Evolutionary conservation across 108 stramenopile species (phyloP), one percentile per base, ranked within the genome.

Genomic region (Nitzschia sp.): DNA sequence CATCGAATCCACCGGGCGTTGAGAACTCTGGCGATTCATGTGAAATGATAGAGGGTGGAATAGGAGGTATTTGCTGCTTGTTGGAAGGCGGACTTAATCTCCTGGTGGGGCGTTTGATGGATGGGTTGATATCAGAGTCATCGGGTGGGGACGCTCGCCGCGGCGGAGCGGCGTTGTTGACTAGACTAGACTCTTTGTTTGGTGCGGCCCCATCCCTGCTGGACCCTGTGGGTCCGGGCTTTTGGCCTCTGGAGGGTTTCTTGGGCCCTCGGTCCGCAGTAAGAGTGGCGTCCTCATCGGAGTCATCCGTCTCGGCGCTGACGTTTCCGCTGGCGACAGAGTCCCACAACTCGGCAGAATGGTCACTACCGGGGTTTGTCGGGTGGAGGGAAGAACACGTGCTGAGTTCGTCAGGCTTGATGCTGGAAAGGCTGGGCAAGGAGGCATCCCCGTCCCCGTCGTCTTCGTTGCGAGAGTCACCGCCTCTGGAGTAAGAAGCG

Each of bases 381-480:
- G 46, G 41, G 58, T 69, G 56, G 41, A 24, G 58, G n/a, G 53
- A 54, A 11, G 66, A 67, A 25, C 48, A 38, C 14, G 50, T 55
- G 50, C 68, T 69, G 14, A 69, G 19, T 20, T 69, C 68, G 48
- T 69, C 54, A 29, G 41, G 37, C 34, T 57, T 56, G 58, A 51
- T 53, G 8, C 57, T 58, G 25, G 68, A 69, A 19, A 69, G 48
- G 38, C 68, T 69, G 15, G 68, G 68, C 8, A 69, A 17, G 39
- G 68, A 69, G 8, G 15, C n/a, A 29, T 69, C 68, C 12, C 68
- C 44, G 37, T 69, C 68, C 2, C 37, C 38, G 17, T 43, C 46
- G 29, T 34, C 29, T 58, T 34, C 57, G 5, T 39, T 39, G 42
- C 61, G 12, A 24, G 61, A 62, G 24, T 62, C 61, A 14, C 61